Conservation (phyloP, 306 rosid genomes). For the Comarum palustre region DNA sequence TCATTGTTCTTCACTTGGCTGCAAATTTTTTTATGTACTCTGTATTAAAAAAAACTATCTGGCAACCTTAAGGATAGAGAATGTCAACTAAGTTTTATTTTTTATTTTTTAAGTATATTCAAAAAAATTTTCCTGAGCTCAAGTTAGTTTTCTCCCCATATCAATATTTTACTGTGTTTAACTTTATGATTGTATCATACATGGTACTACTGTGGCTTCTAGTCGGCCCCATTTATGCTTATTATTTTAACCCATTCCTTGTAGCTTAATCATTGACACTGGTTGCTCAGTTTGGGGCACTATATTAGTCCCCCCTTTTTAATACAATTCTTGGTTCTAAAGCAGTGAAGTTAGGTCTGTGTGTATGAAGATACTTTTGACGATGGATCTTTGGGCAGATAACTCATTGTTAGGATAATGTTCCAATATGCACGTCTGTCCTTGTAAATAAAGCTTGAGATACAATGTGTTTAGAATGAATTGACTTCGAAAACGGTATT, state of each 20-base stretch:
- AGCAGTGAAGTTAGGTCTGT: not conserved
- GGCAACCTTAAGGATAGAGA: not conserved
- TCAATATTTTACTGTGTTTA: not conserved
- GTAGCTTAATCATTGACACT: not conserved
- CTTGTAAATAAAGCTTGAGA: not conserved
- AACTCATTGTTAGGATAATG: not conserved
- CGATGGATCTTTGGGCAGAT: not conserved
- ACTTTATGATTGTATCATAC: not conserved
- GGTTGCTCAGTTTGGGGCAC: not conserved
- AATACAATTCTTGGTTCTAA: not conserved
- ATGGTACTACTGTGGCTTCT: not conserved
- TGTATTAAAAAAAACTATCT: not conserved
- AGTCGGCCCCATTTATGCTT: not conserved
- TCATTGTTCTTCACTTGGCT: not conserved
- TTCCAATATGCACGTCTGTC: not conserved
- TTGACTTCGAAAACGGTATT: not conserved
- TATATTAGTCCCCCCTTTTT: not conserved
- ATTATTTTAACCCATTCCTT: not conserved
- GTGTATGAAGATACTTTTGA: too few relatives aligned
- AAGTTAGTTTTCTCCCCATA: not conserved
- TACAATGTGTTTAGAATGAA: not conserved
- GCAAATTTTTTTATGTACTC: not conserved
- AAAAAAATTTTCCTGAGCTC: not conserved
- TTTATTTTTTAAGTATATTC: not conserved
- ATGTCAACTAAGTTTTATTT: not conserved